A percentile compares a stretch with the other conserved stretches of the same genome.
phyloP scores from a whole-genome alignment of 345 rosid species.

The Populus ilicifolia region DNA sequence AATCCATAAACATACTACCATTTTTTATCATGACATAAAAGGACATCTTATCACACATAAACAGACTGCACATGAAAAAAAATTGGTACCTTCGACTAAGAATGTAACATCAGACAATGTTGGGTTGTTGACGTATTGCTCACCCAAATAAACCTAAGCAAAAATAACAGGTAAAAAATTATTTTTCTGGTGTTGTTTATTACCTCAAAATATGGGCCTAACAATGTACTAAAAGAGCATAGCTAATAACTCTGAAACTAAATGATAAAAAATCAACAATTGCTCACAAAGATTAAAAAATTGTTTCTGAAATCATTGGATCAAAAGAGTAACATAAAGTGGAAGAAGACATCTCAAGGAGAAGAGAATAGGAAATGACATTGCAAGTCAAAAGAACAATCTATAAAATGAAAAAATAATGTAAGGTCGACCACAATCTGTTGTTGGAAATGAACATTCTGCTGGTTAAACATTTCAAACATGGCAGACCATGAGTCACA shows the following conservation, averaged over 20 bases:
- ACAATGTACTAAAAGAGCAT: background rate
- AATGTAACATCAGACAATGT: conserved; percentile 72
- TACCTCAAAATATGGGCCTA: background rate
- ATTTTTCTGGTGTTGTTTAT: background rate
- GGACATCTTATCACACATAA: background rate
- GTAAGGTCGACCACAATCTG: background rate
- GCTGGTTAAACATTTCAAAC: background rate
- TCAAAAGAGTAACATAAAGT: background rate
- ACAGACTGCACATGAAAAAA: background rate
- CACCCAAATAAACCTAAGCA: conserved; percentile 61
- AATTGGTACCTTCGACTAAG: conserved; percentile 50
- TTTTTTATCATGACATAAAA: background rate
- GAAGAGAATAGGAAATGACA: background rate
- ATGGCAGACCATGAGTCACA: background rate
- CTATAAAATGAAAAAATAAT: background rate
- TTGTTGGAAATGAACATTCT: background rate
- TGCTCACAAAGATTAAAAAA: background rate
- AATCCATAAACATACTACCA: background rate
- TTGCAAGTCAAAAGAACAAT: background rate
- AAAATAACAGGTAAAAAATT: background rate
- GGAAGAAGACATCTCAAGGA: background rate
- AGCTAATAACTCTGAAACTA: background rate
- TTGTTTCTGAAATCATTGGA: background rate
- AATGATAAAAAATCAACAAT: background rate
- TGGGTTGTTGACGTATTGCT: conserved; percentile 59